A percentile compares a stretch with the other conserved stretches of the same genome.
These are phyloP conservation scores for Multifurca ochricompacta DNA, from an alignment of 768 basidiomycete genomes.

Conservation along the genomic window DNA sequence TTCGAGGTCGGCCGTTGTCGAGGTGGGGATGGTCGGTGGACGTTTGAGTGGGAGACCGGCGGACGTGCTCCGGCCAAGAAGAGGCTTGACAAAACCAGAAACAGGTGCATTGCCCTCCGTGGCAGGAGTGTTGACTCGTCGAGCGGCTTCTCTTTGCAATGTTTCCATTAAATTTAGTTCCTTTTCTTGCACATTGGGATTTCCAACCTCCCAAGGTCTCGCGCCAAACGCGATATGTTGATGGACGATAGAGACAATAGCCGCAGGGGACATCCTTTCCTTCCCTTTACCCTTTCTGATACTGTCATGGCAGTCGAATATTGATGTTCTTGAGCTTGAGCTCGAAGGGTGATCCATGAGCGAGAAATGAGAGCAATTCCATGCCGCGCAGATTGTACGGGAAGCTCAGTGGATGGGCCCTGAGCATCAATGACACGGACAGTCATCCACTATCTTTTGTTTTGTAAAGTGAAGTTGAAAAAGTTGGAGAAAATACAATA, in stretches of 20 bases:
- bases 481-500: too few relatives aligned
- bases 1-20: conserved; percentile 8
- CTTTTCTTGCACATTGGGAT: background rate
- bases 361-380: conserved; percentile 16
- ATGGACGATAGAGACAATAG: conserved; percentile 5
- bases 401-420: conserved; percentile 74
- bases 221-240: conserved; percentile 12
- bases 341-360: background rate
- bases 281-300: background rate
- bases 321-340: background rate
- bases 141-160: background rate
- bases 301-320: background rate
- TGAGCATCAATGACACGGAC: conserved; percentile 70
- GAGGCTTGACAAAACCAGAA: conserved; percentile 9
- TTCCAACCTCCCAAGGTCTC: conserved; percentile 1
- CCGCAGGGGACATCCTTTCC: conserved; percentile 4
- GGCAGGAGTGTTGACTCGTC: background rate
- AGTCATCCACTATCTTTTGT: conserved; percentile 52
- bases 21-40: background rate
- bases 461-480: background rate
- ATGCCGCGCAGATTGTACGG: conserved; percentile 36
- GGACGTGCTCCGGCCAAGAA: conserved; percentile 5
- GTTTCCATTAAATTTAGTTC: background rate
- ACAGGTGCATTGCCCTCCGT: background rate
- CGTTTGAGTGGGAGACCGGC: conserved; percentile 9